Evolutionary conservation across 441 rosid species (phyloP).

Genomic region (Pelargonium myrrhifolium): DNA sequence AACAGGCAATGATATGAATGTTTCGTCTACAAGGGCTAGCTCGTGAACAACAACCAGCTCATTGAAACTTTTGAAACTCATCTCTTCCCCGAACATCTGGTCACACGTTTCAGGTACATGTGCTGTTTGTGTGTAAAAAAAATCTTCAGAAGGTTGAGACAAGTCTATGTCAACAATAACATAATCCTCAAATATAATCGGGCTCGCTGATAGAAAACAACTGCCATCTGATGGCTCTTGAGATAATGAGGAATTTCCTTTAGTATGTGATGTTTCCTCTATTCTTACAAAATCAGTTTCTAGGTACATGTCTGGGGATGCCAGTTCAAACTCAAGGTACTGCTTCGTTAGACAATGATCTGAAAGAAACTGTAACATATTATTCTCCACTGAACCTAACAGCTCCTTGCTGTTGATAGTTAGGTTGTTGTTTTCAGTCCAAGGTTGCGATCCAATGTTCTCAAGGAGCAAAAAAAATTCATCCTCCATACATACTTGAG

Average conservation of each 20-base stretch:
- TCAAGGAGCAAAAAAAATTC: slow-evolving; percentile 45
- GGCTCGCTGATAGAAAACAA: slow-evolving; percentile 23
- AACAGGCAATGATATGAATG: slow-evolving; percentile 69
- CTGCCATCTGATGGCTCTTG: slow-evolving; percentile 23
- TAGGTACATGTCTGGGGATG: slow-evolving; percentile 22
- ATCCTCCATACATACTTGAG: slow-evolving; percentile 35
- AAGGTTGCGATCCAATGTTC: slow-evolving; percentile 28
- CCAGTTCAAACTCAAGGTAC: slow-evolving; percentile 35
- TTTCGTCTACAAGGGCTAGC: slow-evolving; percentile 64
- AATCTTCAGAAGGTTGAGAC: slow-evolving; percentile 38
- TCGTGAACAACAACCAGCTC: slow-evolving; percentile 69
- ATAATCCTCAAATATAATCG: slow-evolving; percentile 49
- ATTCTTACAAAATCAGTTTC: slow-evolving; percentile 43
- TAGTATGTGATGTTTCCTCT: slow-evolving; percentile 30
- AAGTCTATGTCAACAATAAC: slow-evolving; percentile 43
- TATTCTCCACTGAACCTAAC: slow-evolving; percentile 34
- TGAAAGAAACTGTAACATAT: slow-evolving; percentile 38
- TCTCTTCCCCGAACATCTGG: slow-evolving; percentile 45
- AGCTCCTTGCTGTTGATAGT: slow-evolving; percentile 36
- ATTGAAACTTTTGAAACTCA: slow-evolving; percentile 57
- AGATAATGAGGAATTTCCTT: slow-evolving; percentile 26
- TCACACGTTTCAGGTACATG: slow-evolving; percentile 40
- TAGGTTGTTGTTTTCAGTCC: slow-evolving; percentile 27
- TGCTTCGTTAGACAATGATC: slow-evolving; percentile 37
- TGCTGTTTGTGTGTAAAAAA: slow-evolving; percentile 32